Conservation (phyloP, 352 stramenopile species). For the Phytophthora ramorum region DNA sequence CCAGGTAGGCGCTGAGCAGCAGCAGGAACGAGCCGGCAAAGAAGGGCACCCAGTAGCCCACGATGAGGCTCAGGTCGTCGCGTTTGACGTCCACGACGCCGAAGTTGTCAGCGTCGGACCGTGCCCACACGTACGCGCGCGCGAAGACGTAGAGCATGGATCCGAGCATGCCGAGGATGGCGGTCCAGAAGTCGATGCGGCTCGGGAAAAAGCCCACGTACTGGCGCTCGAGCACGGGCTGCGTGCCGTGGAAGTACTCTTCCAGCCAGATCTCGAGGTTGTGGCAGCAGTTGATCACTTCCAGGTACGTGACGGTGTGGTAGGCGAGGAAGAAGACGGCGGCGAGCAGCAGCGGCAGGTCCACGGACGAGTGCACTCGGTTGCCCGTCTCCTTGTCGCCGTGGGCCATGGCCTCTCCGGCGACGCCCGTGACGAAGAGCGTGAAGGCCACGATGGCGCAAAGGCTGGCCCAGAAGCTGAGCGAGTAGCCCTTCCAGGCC, state of each 20-base stretch:
- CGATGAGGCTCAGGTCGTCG: slow-evolving; percentile 67
- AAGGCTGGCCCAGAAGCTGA: slow-evolving; percentile 77
- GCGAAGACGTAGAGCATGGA: slow-evolving; percentile 71
- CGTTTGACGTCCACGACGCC: slow-evolving; percentile 79
- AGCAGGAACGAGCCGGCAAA: slow-evolving; percentile 84
- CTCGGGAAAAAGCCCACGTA: slow-evolving; percentile 83
- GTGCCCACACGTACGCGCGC: slow-evolving; percentile 61
- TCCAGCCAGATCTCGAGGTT: slow-evolving; percentile 89
- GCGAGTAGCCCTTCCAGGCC: slow-evolving; percentile 73
- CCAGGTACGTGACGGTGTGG: slow-evolving; percentile 79
- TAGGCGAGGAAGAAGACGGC: slow-evolving; percentile 61
- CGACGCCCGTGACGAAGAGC: slow-evolving; percentile 66
- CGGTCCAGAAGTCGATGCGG: slow-evolving; percentile 86
- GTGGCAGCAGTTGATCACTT: slow-evolving; percentile 90
- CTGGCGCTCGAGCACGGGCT: slow-evolving; percentile 71
- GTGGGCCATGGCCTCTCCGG: slow-evolving; percentile 63
- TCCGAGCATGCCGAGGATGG: slow-evolving; percentile 65
- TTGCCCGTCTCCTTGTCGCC: slow-evolving; percentile 30
- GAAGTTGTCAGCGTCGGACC: slow-evolving; percentile 67
- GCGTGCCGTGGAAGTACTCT: slow-evolving; percentile 82
- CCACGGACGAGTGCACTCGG: slow-evolving; percentile 52
- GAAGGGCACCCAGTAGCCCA: slow-evolving; percentile 85
- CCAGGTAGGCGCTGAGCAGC: slow-evolving; percentile 76
- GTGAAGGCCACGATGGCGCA: slow-evolving; percentile 63
- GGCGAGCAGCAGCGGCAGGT: slow-evolving; percentile 68